These are phyloP conservation scores for Amanita muscaria DNA, from an alignment of 768 basidiomycete genomes.

Conservation along the genomic window DNA sequence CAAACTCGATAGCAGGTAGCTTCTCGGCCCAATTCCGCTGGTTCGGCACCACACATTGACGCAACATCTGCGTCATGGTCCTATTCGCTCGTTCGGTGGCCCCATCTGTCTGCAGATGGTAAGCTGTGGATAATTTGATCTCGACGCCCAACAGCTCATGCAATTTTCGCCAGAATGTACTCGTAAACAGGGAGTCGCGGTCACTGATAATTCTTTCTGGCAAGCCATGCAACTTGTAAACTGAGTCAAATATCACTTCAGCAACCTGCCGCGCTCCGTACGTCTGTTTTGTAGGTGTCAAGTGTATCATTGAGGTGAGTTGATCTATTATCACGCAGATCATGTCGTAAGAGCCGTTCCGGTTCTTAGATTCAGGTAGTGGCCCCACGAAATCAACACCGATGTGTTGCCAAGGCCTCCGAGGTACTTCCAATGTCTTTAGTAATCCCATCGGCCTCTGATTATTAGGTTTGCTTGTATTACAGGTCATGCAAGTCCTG, in stretches of 20 bases:
- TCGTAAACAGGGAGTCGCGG: constrained; percentile 32
- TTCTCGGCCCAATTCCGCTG: constrained; percentile 25
- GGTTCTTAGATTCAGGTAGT: constrained; percentile 12
- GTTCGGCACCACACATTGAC: constrained; percentile 16
- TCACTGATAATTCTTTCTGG: constrained; percentile 31
- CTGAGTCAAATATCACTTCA: constrained; percentile 23
- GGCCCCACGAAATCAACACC: constrained; percentile 20
- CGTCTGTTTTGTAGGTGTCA: constrained; percentile 21
- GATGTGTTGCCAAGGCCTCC: constrained; percentile 19
- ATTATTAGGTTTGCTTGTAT: constrained; percentile 16
- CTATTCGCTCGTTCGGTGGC: constrained; percentile 27
- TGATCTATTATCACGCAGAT: constrained; percentile 22
- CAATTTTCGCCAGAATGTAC: constrained; percentile 31
- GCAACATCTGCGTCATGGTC: constrained; percentile 23
- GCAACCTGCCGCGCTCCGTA: constrained; percentile 27
- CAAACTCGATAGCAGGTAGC: constrained; percentile 16
- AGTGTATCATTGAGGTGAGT: constrained; percentile 15
- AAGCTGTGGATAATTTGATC: constrained; percentile 28
- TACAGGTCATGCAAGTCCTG: constrained; percentile 18
- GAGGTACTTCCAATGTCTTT: constrained; percentile 17
- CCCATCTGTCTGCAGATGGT: constrained; percentile 36
- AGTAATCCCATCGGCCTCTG: constrained; percentile 21
- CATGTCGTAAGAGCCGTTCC: constrained; percentile 17
- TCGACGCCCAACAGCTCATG: constrained; percentile 21
- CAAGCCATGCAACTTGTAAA: constrained; percentile 31